Conservation (phyloP, 371 early-diverging fungal species). For the Syncephalastrum contaminatum region DNA sequence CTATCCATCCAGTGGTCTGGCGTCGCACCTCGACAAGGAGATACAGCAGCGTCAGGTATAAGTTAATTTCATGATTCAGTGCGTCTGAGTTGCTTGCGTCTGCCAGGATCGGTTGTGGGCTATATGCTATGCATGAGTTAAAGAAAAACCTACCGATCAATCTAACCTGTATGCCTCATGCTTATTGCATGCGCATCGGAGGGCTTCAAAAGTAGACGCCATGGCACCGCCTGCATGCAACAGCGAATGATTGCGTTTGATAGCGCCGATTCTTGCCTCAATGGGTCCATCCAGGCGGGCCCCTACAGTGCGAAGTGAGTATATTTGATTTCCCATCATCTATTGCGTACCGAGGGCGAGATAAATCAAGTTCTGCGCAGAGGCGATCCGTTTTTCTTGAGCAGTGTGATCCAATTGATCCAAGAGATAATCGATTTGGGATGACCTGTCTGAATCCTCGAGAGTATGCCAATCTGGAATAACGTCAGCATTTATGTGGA, state of each 20-base stretch:
- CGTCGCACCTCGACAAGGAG: constrained; percentile 52
- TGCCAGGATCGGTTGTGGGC: constrained; percentile 3
- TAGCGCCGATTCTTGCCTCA: constrained; percentile 20
- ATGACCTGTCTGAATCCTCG: constrained; percentile 22
- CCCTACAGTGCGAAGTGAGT: too few relatives aligned
- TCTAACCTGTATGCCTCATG: constrained; percentile 29
- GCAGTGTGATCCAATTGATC: constrained; percentile 56
- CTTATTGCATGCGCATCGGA: constrained; percentile 38
- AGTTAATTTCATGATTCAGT: constrained; percentile 58
- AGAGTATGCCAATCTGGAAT: constrained; percentile 24
- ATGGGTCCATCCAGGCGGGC: constrained; percentile 14
- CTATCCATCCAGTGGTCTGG: constrained; percentile 30
- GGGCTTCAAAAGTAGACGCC: constrained; percentile 43
- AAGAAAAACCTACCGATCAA: background rate
- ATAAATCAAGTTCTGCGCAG: constrained; percentile 55
- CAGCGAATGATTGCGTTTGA: constrained; percentile 47
- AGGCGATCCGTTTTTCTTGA: constrained; percentile 39
- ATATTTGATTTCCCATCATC: constrained; percentile 6
- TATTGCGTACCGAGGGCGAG: constrained; percentile 58
- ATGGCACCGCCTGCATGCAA: constrained; percentile 53
- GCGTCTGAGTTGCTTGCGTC: constrained; percentile 27
- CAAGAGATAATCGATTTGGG: constrained; percentile 45
- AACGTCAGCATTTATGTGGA: background rate
- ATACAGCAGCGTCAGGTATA: constrained; percentile 60
- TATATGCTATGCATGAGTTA: background rate